Base-by-base conservation (phyloP, 805 yeast genomes). In the Candida lessepsii region DNA sequence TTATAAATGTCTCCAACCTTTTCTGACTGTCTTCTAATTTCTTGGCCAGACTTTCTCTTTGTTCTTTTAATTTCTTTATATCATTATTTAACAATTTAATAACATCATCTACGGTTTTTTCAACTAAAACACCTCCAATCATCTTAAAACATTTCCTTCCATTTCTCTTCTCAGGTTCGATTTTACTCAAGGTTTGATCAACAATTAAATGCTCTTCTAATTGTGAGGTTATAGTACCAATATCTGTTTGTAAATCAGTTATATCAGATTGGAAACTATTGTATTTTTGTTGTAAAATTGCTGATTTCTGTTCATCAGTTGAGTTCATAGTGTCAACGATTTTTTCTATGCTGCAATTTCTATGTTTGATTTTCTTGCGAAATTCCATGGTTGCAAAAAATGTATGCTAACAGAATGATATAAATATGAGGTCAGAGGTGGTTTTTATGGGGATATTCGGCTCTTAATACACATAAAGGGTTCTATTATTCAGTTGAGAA, bases 121-220 rank as follows among this genome's bases (percentile, higher is more conserved):
- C 95, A 13, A 90, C 85, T 23, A 91, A 71, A 3, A 90, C 96
- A 8, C 96, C 95, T 18, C 96, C 97, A 23, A 91, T 76, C 96
- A 93, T 88, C 53, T 95, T 80, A 65, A 80, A 89, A 55, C 97
- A 88, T 56, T 82, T 81, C 45, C 99, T 77, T 32, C 74, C 79
- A 2, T 51, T 40, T 42, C 72, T 57, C 24, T 59, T 46, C 18
- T 54, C 60, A 4, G 68, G 64, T 4, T 59, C 57, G 13, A 69
- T 63, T 18, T 57, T 58, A 10, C 54, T 48, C 44, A 70, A 55
- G 9, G 73, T 67, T 45, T 62, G 58, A 51, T 66, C 70, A n/a
- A 70, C 75, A 13, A 68, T 58, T 24, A 48, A 23, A 47, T 69
- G 71, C 45, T 70, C 75, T 46, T 62, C 66, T 10, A 65, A 47